Evolutionary conservation across 1,284 basidiomycete genomes (phyloP).

Genomic region (Athelia sp.): DNA sequence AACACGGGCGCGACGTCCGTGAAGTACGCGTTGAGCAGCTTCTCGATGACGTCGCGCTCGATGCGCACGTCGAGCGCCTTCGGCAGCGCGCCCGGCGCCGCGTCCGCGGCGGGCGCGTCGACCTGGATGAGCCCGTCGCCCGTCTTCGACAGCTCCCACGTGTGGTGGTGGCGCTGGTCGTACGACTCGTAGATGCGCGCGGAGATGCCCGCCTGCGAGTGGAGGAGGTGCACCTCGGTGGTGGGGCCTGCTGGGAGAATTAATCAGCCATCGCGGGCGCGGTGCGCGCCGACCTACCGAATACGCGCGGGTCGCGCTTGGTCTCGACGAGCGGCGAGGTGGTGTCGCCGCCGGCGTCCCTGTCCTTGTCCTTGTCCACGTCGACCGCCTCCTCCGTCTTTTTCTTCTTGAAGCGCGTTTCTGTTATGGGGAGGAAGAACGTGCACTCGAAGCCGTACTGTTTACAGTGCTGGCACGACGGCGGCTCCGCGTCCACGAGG

Average conservation of each 20-base stretch:
- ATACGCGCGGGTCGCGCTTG: constrained; percentile 49
- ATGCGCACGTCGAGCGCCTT: constrained; percentile 65
- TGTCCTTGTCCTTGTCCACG: constrained; percentile 37
- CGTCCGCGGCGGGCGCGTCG: constrained; percentile 55
- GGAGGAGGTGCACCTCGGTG: constrained; percentile 80
- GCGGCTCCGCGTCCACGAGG: constrained; percentile 67
- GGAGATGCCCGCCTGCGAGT: constrained; percentile 83
- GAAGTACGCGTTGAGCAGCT: constrained; percentile 90
- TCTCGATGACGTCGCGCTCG: constrained; percentile 76
- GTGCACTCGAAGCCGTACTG: constrained; percentile 91
- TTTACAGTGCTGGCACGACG: constrained; percentile 81
- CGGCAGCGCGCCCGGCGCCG: constrained; percentile 46
- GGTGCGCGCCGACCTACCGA: too few relatives aligned
- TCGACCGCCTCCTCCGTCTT: constrained; percentile 62
- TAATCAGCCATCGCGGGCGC: too few relatives aligned
- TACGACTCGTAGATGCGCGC: constrained; percentile 81
- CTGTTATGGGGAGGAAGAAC: constrained; percentile 96
- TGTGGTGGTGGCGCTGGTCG: constrained; percentile 80
- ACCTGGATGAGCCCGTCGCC: constrained; percentile 90
- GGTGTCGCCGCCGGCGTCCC: constrained; percentile 18
- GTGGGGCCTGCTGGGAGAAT: constrained; percentile 83
- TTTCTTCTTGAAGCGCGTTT: constrained; percentile 97
- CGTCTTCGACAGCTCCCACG: constrained; percentile 75
- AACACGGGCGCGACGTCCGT: constrained; percentile 79
- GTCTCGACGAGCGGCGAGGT: constrained; percentile 32